Conservation (phyloP, 345 rosid genomes). For the Acer campestre region DNA sequence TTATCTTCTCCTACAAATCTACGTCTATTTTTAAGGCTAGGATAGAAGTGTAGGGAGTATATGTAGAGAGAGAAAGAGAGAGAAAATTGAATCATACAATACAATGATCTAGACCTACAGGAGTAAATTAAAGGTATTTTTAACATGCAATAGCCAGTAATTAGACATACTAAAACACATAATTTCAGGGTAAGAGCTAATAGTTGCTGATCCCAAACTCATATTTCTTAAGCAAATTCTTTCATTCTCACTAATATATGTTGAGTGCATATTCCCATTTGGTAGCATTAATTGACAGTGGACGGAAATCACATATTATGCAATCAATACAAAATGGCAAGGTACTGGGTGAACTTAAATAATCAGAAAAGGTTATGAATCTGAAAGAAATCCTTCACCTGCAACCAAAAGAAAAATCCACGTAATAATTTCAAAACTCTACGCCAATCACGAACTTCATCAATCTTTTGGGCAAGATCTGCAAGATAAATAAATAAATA, state of each 20-base stretch:
- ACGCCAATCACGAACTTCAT: slow-evolving; percentile 18
- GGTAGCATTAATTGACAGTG: background rate
- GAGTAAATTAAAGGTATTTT: background rate
- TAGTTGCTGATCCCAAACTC: background rate
- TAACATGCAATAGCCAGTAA: background rate
- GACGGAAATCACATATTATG: background rate
- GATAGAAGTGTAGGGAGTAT: no score
- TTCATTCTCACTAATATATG: background rate
- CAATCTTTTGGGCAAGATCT: slow-evolving; percentile 45
- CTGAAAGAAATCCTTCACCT: slow-evolving; percentile 46
- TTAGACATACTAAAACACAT: background rate
- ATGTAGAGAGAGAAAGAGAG: background rate
- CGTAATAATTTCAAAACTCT: slow-evolving; percentile 63
- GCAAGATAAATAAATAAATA: slow-evolving; percentile 27
- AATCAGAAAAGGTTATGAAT: background rate
- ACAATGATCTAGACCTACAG: background rate
- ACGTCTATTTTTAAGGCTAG: no score
- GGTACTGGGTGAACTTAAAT: background rate
- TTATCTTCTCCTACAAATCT: no score
- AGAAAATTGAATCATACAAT: background rate
- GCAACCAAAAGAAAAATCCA: slow-evolving; percentile 72
- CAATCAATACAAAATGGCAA: background rate
- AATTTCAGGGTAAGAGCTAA: background rate
- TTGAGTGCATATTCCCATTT: slow-evolving; percentile 2
- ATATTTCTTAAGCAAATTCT: slow-evolving; percentile 2